Conservation (phyloP, 2,329 filamentous ascomycete genomes). For the Elsinoe perseae region DNA sequence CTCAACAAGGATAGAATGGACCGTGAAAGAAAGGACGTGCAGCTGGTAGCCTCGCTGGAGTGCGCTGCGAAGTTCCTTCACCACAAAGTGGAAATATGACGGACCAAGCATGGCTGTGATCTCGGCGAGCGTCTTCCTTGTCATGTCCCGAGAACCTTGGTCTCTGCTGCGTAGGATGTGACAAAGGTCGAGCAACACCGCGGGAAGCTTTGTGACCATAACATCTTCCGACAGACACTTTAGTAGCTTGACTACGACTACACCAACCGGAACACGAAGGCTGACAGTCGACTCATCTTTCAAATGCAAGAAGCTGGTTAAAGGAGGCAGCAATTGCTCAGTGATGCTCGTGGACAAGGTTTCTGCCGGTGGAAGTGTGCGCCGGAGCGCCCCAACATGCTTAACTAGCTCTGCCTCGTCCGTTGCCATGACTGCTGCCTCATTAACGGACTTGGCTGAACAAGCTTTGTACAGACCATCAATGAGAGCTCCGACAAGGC, state of each 20-base stretch:
- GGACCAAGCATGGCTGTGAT: slow-evolving; percentile 76
- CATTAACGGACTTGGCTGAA: background rate
- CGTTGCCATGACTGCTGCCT: background rate
- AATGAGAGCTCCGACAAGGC: slow-evolving; percentile 70
- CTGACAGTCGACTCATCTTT: slow-evolving; percentile 95
- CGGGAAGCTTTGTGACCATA: slow-evolving; percentile 66
- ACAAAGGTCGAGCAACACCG: slow-evolving; percentile 83
- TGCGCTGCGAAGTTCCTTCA: slow-evolving; percentile 80
- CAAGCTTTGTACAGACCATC: slow-evolving; percentile 55
- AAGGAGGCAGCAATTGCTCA: slow-evolving; percentile 65
- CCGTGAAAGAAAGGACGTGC: slow-evolving; percentile 88
- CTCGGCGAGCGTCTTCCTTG: slow-evolving; percentile 76
- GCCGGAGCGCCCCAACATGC: slow-evolving; percentile 30
- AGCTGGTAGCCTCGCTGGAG: slow-evolving; percentile 83
- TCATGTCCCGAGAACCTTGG: slow-evolving; percentile 83
- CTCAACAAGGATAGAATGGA: slow-evolving; percentile 80
- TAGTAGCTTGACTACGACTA: slow-evolving; percentile 81
- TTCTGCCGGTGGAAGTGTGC: slow-evolving; percentile 35
- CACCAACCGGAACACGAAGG: slow-evolving; percentile 79
- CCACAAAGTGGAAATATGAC: slow-evolving; percentile 79
- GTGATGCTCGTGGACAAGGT: slow-evolving; percentile 55
- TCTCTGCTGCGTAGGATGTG: slow-evolving; percentile 86
- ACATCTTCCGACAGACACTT: slow-evolving; percentile 67
- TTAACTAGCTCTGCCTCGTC: background rate
- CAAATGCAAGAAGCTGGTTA: slow-evolving; percentile 80